phyloP scores from a whole-genome alignment of 202 grass and related monocot species.

The Cymbopogon flexuosus region DNA sequence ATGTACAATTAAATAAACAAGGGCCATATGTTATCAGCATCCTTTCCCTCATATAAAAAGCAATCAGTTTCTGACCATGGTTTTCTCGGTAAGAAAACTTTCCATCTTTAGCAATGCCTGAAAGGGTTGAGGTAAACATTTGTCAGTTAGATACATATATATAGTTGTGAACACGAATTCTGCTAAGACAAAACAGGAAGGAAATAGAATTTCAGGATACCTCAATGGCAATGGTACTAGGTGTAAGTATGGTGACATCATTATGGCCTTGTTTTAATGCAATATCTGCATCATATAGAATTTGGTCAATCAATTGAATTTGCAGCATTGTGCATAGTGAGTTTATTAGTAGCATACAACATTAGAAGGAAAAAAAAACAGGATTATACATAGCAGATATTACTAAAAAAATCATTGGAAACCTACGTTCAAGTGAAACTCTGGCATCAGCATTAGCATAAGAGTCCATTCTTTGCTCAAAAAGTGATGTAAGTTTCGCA shows the following conservation, averaged over 20 bases:
- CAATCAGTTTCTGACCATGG: slow-evolving; percentile 54
- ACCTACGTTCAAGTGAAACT: slow-evolving; percentile 86
- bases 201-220: slow-evolving; percentile 38
- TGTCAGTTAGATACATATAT: slow-evolving; percentile 11
- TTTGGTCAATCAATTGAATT: slow-evolving; percentile 19
- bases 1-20: slow-evolving; percentile 28
- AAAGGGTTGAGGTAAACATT: slow-evolving; percentile 20
- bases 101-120: slow-evolving; percentile 79
- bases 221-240: slow-evolving; percentile 78
- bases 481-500: slow-evolving; percentile 64
- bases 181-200: not conserved
- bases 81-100: slow-evolving; percentile 59
- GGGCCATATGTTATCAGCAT: not conserved
- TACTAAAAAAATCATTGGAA: not conserved
- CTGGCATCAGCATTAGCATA: slow-evolving; percentile 88
- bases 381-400: not conserved
- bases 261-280: slow-evolving; percentile 68
- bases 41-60: slow-evolving; percentile 18
- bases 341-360: not conserved
- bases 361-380: not conserved
- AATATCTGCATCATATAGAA: slow-evolving; percentile 54
- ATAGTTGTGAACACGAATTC: slow-evolving; percentile 1
- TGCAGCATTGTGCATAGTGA: not conserved
- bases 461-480: slow-evolving; percentile 75
- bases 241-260: slow-evolving; percentile 68